These are phyloP conservation scores for Saccharomyces pastorianus DNA, from an alignment of 1,139 yeast species.

Conservation along the genomic window DNA sequence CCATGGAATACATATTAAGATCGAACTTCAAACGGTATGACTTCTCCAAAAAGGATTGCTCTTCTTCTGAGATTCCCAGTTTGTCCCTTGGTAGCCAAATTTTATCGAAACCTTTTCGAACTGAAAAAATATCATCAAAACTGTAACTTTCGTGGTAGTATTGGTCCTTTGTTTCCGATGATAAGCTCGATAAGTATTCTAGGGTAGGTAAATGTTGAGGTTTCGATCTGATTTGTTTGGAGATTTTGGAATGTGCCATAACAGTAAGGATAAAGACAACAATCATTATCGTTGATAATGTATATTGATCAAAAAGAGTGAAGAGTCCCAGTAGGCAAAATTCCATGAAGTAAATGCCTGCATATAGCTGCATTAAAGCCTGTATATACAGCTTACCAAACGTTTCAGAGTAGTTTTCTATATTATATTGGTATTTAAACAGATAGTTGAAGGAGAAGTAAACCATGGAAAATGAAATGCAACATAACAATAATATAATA, in stretches of 20 bases:
- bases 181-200: conserved; percentile 1
- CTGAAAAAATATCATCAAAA: not conserved
- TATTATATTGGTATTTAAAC: conserved; percentile 46
- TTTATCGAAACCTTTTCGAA: conserved; percentile 3
- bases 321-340: conserved; percentile 69
- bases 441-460: conserved; percentile 63
- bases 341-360: conserved; percentile 76
- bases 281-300: conserved; percentile 38
- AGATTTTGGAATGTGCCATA: conserved; percentile 35
- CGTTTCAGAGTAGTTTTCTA: conserved; percentile 51
- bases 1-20: conserved; percentile 18
- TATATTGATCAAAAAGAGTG: conserved; percentile 44
- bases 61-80: conserved; percentile 26
- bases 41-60: conserved; percentile 21
- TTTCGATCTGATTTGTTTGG: conserved; percentile 21
- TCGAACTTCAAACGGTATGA: conserved; percentile 26
- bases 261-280: conserved; percentile 36
- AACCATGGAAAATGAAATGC: conserved; percentile 49
- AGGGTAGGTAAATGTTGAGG: conserved; percentile 5
- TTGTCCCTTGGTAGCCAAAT: conserved; percentile 37
- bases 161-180: conserved; percentile 1
- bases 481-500: conserved; percentile 54
- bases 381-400: conserved; percentile 62
- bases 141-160: not conserved
- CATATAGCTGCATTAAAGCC: conserved; percentile 65